Evolutionary conservation across 176 grass and related monocot species (phyloP).

Genomic region (Raddia distichophylla): DNA sequence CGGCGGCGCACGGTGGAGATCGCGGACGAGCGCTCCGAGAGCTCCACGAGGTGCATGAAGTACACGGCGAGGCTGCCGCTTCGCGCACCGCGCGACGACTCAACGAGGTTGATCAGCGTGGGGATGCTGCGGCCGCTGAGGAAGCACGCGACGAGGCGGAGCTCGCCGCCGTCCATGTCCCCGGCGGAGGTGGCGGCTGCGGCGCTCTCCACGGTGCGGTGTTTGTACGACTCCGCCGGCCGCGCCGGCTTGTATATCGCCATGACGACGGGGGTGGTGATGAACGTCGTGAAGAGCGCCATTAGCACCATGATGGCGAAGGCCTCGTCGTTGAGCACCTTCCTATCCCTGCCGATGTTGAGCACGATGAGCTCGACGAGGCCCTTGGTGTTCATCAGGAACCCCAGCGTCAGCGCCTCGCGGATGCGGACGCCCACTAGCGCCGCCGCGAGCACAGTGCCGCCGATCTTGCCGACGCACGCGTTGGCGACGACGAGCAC

Average conservation of each 20-base stretch:
- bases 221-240: no score
- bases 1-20: no score
- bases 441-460: not conserved
- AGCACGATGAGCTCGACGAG: constrained; percentile 37
- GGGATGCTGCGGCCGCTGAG: no score
- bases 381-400: constrained; percentile 18
- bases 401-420: not conserved
- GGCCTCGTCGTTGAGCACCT: constrained; percentile 52
- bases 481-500: not conserved
- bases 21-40: no score
- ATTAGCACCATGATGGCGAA: constrained; percentile 59
- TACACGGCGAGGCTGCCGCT: no score
- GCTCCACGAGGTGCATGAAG: no score
- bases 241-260: not conserved
- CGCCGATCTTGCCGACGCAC: not conserved
- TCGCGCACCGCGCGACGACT: no score
- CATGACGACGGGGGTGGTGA: constrained; percentile 46
- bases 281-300: constrained; percentile 57
- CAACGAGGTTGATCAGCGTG: no score
- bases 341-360: constrained; percentile 25
- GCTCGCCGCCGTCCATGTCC: no score
- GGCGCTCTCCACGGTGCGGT: no score
- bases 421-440: not conserved
- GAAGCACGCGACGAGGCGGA: no score
- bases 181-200: no score